Percentiles rank a stretch among this genome's conserved stretches.
phyloP scores from a whole-genome alignment of 2,329 filamentous ascomycete genomes.

The Fusarium burgessii region DNA sequence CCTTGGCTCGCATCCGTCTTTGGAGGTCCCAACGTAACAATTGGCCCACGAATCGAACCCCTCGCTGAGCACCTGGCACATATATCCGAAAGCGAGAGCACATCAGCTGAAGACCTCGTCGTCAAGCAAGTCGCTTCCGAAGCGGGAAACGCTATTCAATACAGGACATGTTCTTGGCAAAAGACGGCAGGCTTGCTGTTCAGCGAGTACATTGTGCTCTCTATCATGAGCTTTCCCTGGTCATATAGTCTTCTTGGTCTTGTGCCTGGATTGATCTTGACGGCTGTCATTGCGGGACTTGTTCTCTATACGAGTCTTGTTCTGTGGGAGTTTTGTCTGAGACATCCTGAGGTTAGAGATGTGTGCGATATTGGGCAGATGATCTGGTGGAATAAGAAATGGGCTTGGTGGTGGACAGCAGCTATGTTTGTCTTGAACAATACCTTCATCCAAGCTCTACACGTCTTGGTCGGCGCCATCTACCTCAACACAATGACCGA shows the following conservation, averaged over 20 bases:
- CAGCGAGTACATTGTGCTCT: conserved; percentile 91
- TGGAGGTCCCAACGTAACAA: conserved; percentile 54
- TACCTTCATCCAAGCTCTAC: conserved; percentile 85
- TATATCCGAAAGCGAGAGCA: conserved; percentile 54
- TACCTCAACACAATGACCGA: conserved; percentile 90
- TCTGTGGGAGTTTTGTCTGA: conserved; percentile 85
- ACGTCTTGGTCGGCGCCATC: conserved; percentile 84
- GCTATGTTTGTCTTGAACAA: conserved; percentile 95
- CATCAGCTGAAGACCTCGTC: conserved; percentile 61
- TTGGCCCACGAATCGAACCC: conserved; percentile 66
- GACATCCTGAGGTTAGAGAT: conserved; percentile 89
- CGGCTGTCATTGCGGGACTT: conserved; percentile 77
- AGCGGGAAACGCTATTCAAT: conserved; percentile 83
- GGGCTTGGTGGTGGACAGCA: conserved; percentile 76
- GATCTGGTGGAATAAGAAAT: conserved; percentile 85
- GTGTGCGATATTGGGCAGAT: conserved; percentile 94
- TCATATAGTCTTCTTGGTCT: conserved; percentile 89
- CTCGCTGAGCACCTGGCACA: conserved; percentile 52
- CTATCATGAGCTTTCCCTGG: conserved; percentile 95
- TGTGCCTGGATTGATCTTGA: conserved; percentile 85
- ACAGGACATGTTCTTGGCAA: conserved; percentile 92
- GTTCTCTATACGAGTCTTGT: conserved; percentile 79
- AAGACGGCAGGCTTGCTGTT: conserved; percentile 93
- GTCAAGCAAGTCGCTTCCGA: conserved; percentile 79
- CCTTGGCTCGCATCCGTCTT: conserved; percentile 51